phyloP scores from a whole-genome alignment of 441 rosid species.

The Adansonia gregorii region DNA sequence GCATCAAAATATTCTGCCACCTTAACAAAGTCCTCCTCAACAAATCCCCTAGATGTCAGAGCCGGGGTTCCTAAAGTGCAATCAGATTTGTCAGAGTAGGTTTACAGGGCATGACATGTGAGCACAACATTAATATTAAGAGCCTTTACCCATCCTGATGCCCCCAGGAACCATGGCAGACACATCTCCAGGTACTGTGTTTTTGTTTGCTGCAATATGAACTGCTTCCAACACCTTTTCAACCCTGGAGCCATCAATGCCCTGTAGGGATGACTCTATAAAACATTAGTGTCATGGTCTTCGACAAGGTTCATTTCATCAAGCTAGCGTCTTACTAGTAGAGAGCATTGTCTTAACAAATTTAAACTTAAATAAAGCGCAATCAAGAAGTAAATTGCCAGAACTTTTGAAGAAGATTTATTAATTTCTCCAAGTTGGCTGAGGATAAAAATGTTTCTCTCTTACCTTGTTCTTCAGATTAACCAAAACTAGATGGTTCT shows the following conservation, averaged over 20 bases:
- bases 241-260: conserved; percentile 96
- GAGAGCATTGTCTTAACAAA: neutral
- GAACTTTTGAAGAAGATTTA: conserved; percentile 22
- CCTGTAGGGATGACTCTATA: conserved; percentile 44
- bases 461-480: conserved; percentile 82
- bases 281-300: conserved; percentile 12
- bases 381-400: neutral
- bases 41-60: conserved; percentile 88
- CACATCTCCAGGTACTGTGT: conserved; percentile 98
- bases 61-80: conserved; percentile 78
- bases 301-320: neutral
- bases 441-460: conserved; percentile 19
- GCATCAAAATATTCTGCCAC: conserved; percentile 85
- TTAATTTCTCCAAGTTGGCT: neutral
- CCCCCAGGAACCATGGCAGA: conserved; percentile 99
- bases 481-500: conserved; percentile 93
- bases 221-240: conserved; percentile 96
- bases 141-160: conserved; percentile 84
- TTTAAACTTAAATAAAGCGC: conserved; percentile 4
- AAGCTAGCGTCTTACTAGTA: neutral
- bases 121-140: neutral
- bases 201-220: conserved; percentile 96
- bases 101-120: neutral
- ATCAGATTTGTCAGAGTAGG: conserved; percentile 21
- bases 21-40: conserved; percentile 87